These are phyloP conservation scores for Helianthus tuberosus DNA, from an alignment of 129 eudicot genomes.

Conservation along the genomic window DNA sequence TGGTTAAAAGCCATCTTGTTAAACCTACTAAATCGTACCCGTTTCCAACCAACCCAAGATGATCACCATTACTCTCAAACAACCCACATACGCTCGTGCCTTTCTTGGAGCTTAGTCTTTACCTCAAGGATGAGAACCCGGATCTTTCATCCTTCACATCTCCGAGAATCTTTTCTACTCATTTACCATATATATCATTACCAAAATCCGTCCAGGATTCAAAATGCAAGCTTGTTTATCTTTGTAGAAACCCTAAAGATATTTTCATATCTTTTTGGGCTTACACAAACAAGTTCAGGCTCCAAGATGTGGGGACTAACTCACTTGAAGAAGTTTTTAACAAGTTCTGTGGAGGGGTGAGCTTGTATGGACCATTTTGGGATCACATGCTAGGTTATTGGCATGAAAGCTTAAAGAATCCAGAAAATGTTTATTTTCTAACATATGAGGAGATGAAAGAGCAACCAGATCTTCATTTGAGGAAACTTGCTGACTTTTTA, in stretches of 20 bases:
- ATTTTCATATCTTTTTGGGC: conserved; percentile 57
- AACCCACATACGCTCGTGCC: conserved; percentile 52
- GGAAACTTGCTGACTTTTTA: conserved; percentile 50
- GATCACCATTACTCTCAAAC: conserved; percentile 40
- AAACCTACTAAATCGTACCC: conserved; percentile 31
- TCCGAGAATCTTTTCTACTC: conserved; percentile 49
- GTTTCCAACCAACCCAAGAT: neutral
- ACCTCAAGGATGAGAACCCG: conserved; percentile 19
- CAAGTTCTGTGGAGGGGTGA: conserved; percentile 41
- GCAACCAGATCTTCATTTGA: conserved; percentile 29
- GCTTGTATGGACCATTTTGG: conserved; percentile 57
- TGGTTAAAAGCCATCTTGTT: conserved; percentile 51
- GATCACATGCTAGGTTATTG: conserved; percentile 40
- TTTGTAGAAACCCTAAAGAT: conserved; percentile 28
- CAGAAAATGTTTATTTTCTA: conserved; percentile 39
- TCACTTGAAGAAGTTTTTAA: conserved; percentile 39
- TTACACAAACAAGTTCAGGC: conserved; percentile 53
- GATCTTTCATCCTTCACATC: conserved; percentile 25
- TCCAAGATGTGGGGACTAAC: neutral
- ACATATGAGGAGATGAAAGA: conserved; percentile 62
- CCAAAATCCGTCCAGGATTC: conserved; percentile 35
- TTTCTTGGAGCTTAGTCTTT: conserved; percentile 33
- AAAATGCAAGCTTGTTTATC: conserved; percentile 34
- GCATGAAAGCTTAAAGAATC: conserved; percentile 7
- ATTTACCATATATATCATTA: conserved; percentile 39